Percentiles rank a stretch among this genome's conserved stretches.
These are phyloP conservation scores for Septoria petroselini DNA, from an alignment of 2,329 filamentous ascomycete genomes.

Conservation along the genomic window DNA sequence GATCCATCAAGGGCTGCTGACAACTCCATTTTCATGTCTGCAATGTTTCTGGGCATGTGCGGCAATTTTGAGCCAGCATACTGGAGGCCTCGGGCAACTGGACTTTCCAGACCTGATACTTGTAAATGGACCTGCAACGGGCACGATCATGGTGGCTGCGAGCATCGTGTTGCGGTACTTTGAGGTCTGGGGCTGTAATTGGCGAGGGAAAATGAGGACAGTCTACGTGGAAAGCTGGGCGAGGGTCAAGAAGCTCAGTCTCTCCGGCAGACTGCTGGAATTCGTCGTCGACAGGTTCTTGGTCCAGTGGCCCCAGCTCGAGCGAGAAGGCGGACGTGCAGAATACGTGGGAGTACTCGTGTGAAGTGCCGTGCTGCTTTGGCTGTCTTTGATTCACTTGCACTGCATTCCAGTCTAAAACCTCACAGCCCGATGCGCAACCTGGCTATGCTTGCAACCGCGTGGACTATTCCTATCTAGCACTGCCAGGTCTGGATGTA, in stretches of 20 bases:
- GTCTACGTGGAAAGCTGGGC: constrained; percentile 94
- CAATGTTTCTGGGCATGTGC: constrained; percentile 63
- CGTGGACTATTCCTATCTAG: too few relatives aligned
- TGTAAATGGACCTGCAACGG: constrained; percentile 85
- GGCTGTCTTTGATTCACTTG: background rate
- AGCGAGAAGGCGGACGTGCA: constrained; percentile 41
- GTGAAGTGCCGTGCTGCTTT: background rate
- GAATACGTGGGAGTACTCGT: constrained; percentile 47
- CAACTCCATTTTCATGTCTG: constrained; percentile 67
- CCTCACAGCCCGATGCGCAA: too few relatives aligned
- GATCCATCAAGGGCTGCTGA: constrained; percentile 76
- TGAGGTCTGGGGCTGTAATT: constrained; percentile 39
- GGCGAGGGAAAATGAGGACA: constrained; percentile 60
- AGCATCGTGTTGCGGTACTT: constrained; percentile 56
- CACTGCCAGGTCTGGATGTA: too few relatives aligned
- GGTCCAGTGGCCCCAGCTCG: constrained; percentile 74
- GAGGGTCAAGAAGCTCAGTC: constrained; percentile 73
- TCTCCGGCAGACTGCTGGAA: constrained; percentile 76
- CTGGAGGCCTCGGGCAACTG: constrained; percentile 8
- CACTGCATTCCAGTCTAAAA: too few relatives aligned
- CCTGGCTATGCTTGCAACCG: too few relatives aligned
- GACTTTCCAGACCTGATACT: constrained; percentile 71
- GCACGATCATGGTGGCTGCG: constrained; percentile 68
- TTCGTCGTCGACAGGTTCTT: constrained; percentile 72
- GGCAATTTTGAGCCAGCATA: constrained; percentile 47